phyloP scores from a whole-genome alignment of 2,329 filamentous ascomycete genomes.

The Orbilia blumenaviensis region DNA sequence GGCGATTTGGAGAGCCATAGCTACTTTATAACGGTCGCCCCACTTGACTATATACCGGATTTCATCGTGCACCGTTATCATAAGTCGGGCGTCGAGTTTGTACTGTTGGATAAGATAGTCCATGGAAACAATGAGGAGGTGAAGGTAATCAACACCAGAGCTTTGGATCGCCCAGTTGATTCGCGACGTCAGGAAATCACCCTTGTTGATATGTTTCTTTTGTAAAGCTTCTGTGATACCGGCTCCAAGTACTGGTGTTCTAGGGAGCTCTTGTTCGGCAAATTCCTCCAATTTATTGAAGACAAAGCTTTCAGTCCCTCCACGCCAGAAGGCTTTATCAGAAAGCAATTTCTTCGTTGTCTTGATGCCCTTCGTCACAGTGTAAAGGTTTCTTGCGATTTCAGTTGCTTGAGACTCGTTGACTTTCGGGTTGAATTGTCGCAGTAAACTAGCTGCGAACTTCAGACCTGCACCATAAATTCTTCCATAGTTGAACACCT shows the following conservation, averaged over 20 bases:
- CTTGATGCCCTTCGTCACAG: constrained; percentile 78
- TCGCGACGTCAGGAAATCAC: constrained; percentile 90
- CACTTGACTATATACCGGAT: constrained; percentile 91
- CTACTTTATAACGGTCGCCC: constrained; percentile 84
- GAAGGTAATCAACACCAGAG: constrained; percentile 94
- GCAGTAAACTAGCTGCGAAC: constrained; percentile 86
- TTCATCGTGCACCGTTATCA: constrained; percentile 96
- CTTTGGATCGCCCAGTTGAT: constrained; percentile 99
- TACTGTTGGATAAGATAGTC: constrained; percentile 88
- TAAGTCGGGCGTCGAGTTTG: constrained; percentile 82
- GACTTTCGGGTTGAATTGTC: constrained; percentile 89
- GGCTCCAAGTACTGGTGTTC: constrained; percentile 90
- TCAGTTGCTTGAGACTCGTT: constrained; percentile 79
- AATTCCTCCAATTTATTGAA: constrained; percentile 99
- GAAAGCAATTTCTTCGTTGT: constrained; percentile 72
- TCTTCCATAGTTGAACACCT: constrained; percentile 97
- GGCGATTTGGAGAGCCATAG: constrained; percentile 90
- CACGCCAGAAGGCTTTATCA: constrained; percentile 86
- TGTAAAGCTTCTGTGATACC: constrained; percentile 96
- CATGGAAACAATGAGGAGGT: constrained; percentile 92
- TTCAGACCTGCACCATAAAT: constrained; percentile 98
- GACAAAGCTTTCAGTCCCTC: constrained; percentile 95
- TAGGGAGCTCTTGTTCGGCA: constrained; percentile 88
- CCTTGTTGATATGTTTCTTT: constrained; percentile 84
- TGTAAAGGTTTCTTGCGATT: constrained; percentile 82